Evolutionary conservation across 331 rosid species (phyloP).

Genomic region (Acacia concinna): DNA sequence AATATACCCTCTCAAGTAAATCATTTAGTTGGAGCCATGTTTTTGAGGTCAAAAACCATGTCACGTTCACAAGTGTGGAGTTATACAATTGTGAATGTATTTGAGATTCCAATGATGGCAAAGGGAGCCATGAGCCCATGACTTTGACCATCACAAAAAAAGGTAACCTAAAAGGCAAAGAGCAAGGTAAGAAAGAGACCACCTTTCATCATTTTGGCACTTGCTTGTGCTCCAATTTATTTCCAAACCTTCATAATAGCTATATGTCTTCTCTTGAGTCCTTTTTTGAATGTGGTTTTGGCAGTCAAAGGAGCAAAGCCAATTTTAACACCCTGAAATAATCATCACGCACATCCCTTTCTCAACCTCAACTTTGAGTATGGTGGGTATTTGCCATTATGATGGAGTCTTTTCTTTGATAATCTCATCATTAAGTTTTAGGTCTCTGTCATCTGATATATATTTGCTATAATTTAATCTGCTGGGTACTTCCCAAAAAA

Average conservation of each 20-base stretch:
- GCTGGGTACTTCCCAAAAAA: too few relatives aligned
- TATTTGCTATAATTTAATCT: neutral
- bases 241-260: constrained; percentile 38
- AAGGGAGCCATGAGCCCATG: constrained; percentile 12
- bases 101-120: constrained; percentile 24
- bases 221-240: constrained; percentile 44
- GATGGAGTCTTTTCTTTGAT: constrained; percentile 30
- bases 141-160: constrained; percentile 25
- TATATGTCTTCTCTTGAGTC: constrained; percentile 29
- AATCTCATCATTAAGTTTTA: constrained; percentile 35
- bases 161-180: constrained; percentile 14
- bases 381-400: constrained; percentile 38
- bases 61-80: neutral
- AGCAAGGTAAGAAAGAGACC: constrained; percentile 10
- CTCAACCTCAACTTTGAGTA: constrained; percentile 36
- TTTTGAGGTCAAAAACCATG: neutral
- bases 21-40: neutral
- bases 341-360: constrained; percentile 25
- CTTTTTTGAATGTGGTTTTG: constrained; percentile 22
- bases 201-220: neutral
- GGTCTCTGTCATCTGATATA: neutral
- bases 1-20: neutral
- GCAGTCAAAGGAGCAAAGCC: constrained; percentile 49
- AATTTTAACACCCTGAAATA: constrained; percentile 15
- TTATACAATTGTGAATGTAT: neutral